phyloP scores from a whole-genome alignment of 164 flowering plant genomes.

The Annona squamosa region DNA sequence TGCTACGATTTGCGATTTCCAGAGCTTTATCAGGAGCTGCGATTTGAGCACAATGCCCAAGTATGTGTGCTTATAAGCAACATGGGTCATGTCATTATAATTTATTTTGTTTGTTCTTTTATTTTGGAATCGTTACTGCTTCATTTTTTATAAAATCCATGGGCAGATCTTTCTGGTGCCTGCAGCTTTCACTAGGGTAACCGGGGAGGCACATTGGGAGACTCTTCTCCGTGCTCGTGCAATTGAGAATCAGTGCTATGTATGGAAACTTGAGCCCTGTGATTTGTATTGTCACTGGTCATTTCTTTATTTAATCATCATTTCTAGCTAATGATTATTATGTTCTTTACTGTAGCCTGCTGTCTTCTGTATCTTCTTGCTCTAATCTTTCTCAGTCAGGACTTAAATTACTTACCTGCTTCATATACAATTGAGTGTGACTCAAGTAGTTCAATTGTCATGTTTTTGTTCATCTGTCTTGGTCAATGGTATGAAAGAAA shows the following conservation, averaged over 20 bases:
- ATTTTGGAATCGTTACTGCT: not conserved
- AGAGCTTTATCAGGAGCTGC: slow-evolving; percentile 69
- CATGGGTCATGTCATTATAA: not conserved
- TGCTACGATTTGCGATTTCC: slow-evolving; percentile 98
- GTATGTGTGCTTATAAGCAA: slow-evolving; percentile 18
- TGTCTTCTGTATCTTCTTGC: not conserved
- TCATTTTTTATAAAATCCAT: slow-evolving; percentile 4
- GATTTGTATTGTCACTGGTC: slow-evolving; percentile 1
- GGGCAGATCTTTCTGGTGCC: slow-evolving; percentile 77
- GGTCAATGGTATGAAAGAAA: too few relatives aligned
- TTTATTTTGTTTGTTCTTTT: not conserved
- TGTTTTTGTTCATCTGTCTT: too few relatives aligned
- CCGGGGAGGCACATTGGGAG: slow-evolving; percentile 97
- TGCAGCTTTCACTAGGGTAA: slow-evolving; percentile 77
- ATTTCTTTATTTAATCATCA: not conserved
- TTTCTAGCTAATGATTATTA: not conserved
- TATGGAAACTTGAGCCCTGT: slow-evolving; percentile 20
- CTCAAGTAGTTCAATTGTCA: too few relatives aligned
- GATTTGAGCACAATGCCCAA: slow-evolving; percentile 79
- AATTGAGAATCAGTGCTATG: slow-evolving; percentile 93
- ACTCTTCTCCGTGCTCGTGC: slow-evolving; percentile 94
- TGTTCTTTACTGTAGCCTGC: not conserved
- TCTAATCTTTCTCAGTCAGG: not conserved
- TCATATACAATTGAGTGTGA: too few relatives aligned
- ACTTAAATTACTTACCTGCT: too few relatives aligned